A percentile compares a stretch with the other conserved stretches of the same genome.
Evolutionary conservation across 1,284 basidiomycete species (phyloP).

Genomic region (Marasmius tenuissimus): DNA sequence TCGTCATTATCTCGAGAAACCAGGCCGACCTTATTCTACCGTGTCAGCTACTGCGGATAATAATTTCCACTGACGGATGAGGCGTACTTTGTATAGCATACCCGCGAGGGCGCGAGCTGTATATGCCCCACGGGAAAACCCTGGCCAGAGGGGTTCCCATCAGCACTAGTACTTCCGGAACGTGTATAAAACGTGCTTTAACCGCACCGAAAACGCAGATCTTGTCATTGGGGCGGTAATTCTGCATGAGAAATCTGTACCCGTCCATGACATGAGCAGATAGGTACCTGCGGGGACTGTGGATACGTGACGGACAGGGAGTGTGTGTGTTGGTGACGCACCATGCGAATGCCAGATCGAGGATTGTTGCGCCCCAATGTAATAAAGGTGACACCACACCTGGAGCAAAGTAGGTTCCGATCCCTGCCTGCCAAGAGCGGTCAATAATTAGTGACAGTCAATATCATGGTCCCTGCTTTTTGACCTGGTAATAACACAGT

Average conservation of each 20-base stretch:
- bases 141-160: conserved; percentile 28
- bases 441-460: background rate
- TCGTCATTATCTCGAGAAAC: too few species aligned
- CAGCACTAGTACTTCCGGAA: background rate
- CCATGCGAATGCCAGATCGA: conserved; percentile 65
- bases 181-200: background rate
- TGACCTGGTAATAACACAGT: conserved; percentile 71
- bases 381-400: conserved; percentile 54
- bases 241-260: conserved; percentile 62
- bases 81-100: conserved; percentile 44
- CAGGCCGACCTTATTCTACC: too few species aligned
- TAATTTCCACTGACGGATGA: too few species aligned
- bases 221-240: conserved; percentile 56
- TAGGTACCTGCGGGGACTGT: conserved; percentile 46
- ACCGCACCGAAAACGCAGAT: conserved; percentile 58
- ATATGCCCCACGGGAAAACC: conserved; percentile 77
- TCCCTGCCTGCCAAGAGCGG: conserved; percentile 43
- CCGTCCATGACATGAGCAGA: conserved; percentile 60
- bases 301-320: background rate
- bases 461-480: conserved; percentile 1
- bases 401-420: conserved; percentile 62
- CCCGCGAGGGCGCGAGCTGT: conserved; percentile 76
- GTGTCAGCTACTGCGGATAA: too few species aligned
- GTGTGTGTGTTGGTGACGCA: conserved; percentile 25
- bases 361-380: conserved; percentile 44